Evolutionary conservation across 441 rosid genomes (phyloP), one percentile per base, ranked within the genome.

Genomic region (Breynia disticha): DNA sequence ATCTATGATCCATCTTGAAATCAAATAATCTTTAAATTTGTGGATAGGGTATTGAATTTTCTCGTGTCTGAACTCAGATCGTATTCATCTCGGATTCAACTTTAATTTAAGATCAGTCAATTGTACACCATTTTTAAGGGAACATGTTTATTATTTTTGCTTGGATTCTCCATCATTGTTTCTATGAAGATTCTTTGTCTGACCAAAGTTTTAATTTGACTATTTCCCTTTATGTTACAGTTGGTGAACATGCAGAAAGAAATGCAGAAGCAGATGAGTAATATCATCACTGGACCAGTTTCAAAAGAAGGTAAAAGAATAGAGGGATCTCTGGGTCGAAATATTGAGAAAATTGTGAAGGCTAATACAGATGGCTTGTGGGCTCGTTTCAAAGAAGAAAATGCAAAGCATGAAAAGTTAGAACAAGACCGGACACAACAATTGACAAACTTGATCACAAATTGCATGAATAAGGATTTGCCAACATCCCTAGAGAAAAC

Each of bases 371-470:
- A 89, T 69, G 87, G 95, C 55, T 58, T 84, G 49, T 89, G 95
- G 95, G 83, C 85, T 64, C 93, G 76, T 46, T 68, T 89, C 56
- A 90, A 83, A 64, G 96, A 93, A 74, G 97, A 86, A 63, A 75
- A 64, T 54, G 67, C 56, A 35, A 88, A 80, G 69, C 75, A 67
- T 64, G 96, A 89, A 75, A 89, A 79, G 70, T 64, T 78, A 58
- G 62, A 60, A 42, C 76, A 59, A 64, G 93, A 93, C 20, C 74
- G 76, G 18, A 54, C 61, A 19, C 96, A 84, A 55, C 86, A 84
- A 61, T 63, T 84, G 37, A 72, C 76, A 20, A 84, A 66, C 66
- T 67, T 81, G 59, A 64, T 75, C 15, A 68, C 76, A 13, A 86
- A 73, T 66, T 73, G 72, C 55, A 59, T 83, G 47, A 81, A 78